These are phyloP conservation scores for Brasilioporus rufonigricans DNA, from an alignment of 768 basidiomycete species.

Conservation along the genomic window DNA sequence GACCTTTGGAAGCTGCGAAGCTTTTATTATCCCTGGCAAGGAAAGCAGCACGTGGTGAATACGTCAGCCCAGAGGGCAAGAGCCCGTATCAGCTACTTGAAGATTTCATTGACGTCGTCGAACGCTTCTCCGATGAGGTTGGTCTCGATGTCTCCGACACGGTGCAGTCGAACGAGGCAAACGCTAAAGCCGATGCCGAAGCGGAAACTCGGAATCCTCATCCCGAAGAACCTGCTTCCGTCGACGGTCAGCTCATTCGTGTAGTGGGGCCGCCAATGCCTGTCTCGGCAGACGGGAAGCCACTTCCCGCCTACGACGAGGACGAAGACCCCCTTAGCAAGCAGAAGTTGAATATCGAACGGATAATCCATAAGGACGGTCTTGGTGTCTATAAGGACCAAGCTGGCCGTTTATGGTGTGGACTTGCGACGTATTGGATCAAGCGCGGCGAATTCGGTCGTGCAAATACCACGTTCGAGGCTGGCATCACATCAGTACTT, in stretches of 20 bases:
- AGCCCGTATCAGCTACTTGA: constrained; percentile 92
- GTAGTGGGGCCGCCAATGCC: constrained; percentile 65
- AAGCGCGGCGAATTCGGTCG: constrained; percentile 94
- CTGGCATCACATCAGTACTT: constrained; percentile 77
- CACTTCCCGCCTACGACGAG: constrained; percentile 59
- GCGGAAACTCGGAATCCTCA: constrained; percentile 34
- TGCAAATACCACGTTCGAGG: constrained; percentile 84
- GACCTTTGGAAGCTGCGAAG: constrained; percentile 93
- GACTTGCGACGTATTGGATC: constrained; percentile 97
- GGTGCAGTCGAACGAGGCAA: constrained; percentile 48
- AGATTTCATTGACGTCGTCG: constrained; percentile 90
- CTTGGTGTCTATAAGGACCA: constrained; percentile 92
- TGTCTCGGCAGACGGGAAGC: constrained; percentile 49
- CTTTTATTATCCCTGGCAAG: constrained; percentile 80
- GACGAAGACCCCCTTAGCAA: constrained; percentile 78
- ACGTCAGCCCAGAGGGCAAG: constrained; percentile 87
- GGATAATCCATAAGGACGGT: constrained; percentile 82
- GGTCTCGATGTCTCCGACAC: constrained; percentile 84
- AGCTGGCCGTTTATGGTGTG: constrained; percentile 94
- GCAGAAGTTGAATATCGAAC: constrained; percentile 80
- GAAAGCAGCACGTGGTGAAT: constrained; percentile 79
- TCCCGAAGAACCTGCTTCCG: constrained; percentile 41
- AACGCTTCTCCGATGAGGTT: constrained; percentile 88
- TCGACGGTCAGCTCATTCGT: constrained; percentile 64
- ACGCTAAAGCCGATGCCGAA: constrained; percentile 48